Base-by-base conservation (phyloP, 2,329 filamentous ascomycete species). In the Juglanconis oblonga region DNA sequence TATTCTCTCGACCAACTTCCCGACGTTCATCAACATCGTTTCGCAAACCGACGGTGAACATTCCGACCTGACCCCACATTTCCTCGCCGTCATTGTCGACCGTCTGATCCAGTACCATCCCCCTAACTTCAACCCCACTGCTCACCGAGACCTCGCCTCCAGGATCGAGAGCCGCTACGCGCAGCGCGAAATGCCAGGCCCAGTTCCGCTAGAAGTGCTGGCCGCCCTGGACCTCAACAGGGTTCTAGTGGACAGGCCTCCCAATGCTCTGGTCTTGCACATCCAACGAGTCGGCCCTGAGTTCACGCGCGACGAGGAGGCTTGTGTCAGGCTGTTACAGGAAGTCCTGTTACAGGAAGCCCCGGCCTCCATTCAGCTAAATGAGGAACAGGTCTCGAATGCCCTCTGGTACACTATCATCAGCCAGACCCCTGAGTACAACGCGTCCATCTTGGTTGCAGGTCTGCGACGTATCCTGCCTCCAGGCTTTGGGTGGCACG, bases 21-120 rank as follows among this genome's bases (percentile, higher is more conserved):
- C 85, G 55, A 85, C 87, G 31, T 94, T 97, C 71, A 79, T 96
- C 55, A 86, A 92, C 69, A 87, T 88, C 64, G 81, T 97, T 58
- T 87, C 90, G 38, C 84, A 83, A 51, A 81, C 87, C 13, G 82
- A 82, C 65, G 81, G 84, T 55, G 82, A 85, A 45, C 86, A 90
- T 67, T 82, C 87, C 65, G 87, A 90, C 62, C 74, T 93, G 57
- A 81, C 79, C 10, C 80, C 88, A 35, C 77, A 84, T 47, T 92
- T 95, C 70, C 82, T 97, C 62, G 90, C 90, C 52, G 79, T 88
- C 61, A 88, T 96, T 61, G 81, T 97, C 73, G 91, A 97, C 73
- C 90, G 91, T 67, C 90, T 96, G 67, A 87, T 96, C 57, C 88
- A 95, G 73, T 88, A 93, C 67, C 92, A 93, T 55, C 92, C 92